Evolutionary conservation across 768 basidiomycete genomes (phyloP), one percentile per base, ranked within the genome.

Genomic region (Russula griseocarnosa): DNA sequence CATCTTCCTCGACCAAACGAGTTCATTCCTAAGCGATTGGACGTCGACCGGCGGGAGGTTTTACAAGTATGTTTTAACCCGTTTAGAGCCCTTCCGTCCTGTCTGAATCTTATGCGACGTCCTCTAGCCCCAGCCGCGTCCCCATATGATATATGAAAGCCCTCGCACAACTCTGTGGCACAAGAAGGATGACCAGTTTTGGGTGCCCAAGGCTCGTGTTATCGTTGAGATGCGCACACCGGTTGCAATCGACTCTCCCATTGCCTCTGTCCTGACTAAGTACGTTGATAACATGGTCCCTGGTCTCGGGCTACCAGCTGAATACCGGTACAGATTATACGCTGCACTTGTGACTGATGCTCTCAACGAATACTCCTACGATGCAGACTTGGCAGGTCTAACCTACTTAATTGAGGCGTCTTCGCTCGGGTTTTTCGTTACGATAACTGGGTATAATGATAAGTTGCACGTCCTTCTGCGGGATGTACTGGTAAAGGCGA

Each of bases 181-280:
- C 76, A 99, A 99, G 79, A 94, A 94, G 72, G 97, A 99, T 73
- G 96, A 99, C 74, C 83, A 80, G 65, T 99, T 97, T 78, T 96
- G 93, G 90, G 85, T 96, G 11, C 97, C 97, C 0, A 92, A 91
- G 71, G 93, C 94, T 2, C 82, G 84, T 66, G 81, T 88, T 24
- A 76, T 87, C 61, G 80, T 98, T 59, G 84, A 90, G 68, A 77
- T 95, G 51, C 82, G 88, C 69, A 90, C 88, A 62, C 83, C 85
- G 6, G 59, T 81, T 55, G 83, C 82, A 22, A 85, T 84, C 67
- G 71, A 77, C 22, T 84, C 91, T 28, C 81, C 95, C 0, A 81
- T 87, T 51, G 79, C 87, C 62, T 75, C 86, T 44, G 87, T 94
- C 8, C 78, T 92, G 58, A 92, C 90, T 9, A 81, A 86, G 86